A percentile compares a stretch with the other conserved stretches of the same genome.
phyloP scores from a whole-genome alignment of 352 stramenopile genomes.

The Halophytophthora batemanensis region DNA sequence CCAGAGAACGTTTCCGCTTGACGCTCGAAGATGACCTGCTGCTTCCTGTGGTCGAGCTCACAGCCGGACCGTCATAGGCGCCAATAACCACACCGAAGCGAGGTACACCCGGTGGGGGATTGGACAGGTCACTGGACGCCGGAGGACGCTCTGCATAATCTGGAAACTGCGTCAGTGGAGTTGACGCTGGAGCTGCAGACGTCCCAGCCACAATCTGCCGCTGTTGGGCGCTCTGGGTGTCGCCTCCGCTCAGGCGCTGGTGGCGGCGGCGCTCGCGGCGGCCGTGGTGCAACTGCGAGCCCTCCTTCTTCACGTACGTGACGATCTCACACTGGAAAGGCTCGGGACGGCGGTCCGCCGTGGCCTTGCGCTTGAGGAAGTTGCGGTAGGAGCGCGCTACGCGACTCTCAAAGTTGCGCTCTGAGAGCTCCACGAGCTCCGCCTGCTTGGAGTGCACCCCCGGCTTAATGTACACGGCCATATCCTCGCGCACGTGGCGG shows the following conservation, averaged over 20 bases:
- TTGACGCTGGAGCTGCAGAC: background rate
- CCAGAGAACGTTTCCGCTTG: constrained; percentile 25
- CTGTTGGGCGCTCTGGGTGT: too few relatives aligned
- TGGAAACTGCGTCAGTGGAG: background rate
- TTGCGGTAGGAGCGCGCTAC: constrained; percentile 75
- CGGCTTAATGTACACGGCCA: constrained; percentile 73
- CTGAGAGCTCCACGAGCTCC: constrained; percentile 67
- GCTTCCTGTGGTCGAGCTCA: too few relatives aligned
- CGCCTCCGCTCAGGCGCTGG: too few relatives aligned
- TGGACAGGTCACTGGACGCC: background rate
- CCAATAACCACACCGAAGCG: too few relatives aligned
- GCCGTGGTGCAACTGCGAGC: constrained; percentile 12
- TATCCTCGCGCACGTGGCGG: constrained; percentile 55
- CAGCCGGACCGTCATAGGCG: too few relatives aligned
- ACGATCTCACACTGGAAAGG: constrained; percentile 74
- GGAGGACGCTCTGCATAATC: background rate
- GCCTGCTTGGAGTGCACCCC: constrained; percentile 76
- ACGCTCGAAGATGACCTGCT: too few relatives aligned
- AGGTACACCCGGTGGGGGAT: too few relatives aligned
- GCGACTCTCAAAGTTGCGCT: constrained; percentile 64
- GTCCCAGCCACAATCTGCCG: background rate
- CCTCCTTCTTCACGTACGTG: constrained; percentile 64
- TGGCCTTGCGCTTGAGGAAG: constrained; percentile 68
- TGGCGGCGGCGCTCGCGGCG: constrained; percentile 11
- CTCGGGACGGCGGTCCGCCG: constrained; percentile 3